Evolutionary conservation across 78 protist species (phyloP), one percentile per base, ranked within the genome.

Genomic region (Emiliania huxleyi): DNA sequence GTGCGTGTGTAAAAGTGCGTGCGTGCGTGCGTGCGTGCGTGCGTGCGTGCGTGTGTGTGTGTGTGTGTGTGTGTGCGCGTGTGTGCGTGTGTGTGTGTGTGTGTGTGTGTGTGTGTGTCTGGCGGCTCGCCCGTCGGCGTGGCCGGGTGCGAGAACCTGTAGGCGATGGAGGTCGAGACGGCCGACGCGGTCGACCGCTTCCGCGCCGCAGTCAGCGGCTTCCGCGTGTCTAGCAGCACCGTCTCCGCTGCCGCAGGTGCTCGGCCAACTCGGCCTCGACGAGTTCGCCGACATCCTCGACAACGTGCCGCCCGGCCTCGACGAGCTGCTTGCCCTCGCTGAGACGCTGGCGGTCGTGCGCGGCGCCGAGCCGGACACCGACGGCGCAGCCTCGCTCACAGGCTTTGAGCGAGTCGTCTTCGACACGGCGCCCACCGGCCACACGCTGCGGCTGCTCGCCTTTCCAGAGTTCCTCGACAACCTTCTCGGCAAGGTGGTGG

Each of bases 361-460:
- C 75, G 87, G 29, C 29, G 6, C 3, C 46, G n/a, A 6, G 40
- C 46, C 11, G 33, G 22, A 2, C 56, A n/a, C n/a, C n/a, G n/a
- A n/a, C n/a, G n/a, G n/a, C n/a, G n/a, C n/a, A n/a, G n/a, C n/a
- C n/a, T n/a, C n/a, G n/a, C n/a, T n/a, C n/a, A n/a, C n/a, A n/a
- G 42, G 42, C 40, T 91, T 1, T 33, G 40, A 4, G 48, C 77
- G 91, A 43, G 87, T 93, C 23, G 21, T 93, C 35, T 40, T 93
- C 90, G 95, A 93, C 91, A 93, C 95, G 46, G 95, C 95, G 52
- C 95, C 95, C 45, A 93, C 95, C 38, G 94, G 95, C 23, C 95
- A 93, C 71, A 93, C 95, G 46, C 73, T 93, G 22, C 92, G 91
- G 46, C 91, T 93, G 44, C 92, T 93, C 87, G 90, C 95, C 62